These are phyloP conservation scores for Candida taoyuanica DNA, from an alignment of 805 yeast genomes.

Conservation along the genomic window DNA sequence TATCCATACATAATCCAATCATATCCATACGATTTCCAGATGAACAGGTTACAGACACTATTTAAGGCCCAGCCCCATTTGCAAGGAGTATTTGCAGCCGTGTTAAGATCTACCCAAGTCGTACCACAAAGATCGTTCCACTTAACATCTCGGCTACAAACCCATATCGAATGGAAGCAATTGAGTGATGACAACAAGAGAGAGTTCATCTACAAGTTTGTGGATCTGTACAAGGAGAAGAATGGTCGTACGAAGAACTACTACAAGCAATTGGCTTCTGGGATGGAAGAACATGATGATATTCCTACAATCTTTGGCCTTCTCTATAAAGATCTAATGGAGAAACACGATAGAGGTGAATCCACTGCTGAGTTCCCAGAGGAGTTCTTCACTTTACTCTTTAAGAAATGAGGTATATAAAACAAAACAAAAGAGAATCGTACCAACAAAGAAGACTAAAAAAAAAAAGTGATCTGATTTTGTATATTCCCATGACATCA, in stretches of 20 bases:
- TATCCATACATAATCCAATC: too few relatives aligned
- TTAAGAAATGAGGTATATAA: too few relatives aligned
- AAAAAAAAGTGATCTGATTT: too few relatives aligned
- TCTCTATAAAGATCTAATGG: conserved; percentile 32
- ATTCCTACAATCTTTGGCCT: conserved; percentile 36
- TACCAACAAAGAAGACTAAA: too few relatives aligned
- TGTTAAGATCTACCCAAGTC: not conserved
- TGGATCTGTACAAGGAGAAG: conserved; percentile 29
- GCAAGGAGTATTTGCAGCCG: too few relatives aligned
- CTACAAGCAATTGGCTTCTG: conserved; percentile 31
- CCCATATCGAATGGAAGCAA: conserved; percentile 25
- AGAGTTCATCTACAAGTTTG: conserved; percentile 28
- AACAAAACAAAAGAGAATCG: too few relatives aligned
- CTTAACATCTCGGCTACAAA: not conserved
- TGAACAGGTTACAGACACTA: too few relatives aligned
- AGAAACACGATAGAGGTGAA: conserved; percentile 18
- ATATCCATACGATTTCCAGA: too few relatives aligned
- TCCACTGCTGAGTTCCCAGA: conserved; percentile 23
- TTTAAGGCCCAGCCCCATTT: too few relatives aligned
- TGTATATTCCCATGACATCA: too few relatives aligned
- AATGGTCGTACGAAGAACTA: conserved; percentile 34
- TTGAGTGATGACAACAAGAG: conserved; percentile 26
- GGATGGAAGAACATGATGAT: conserved; percentile 35
- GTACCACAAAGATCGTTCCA: conserved; percentile 13
- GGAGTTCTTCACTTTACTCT: conserved; percentile 20